Percentiles rank a stretch among this genome's conserved stretches.
Evolutionary conservation across 129 eudicot genomes (phyloP).

Genomic region (Ambrosia trifida): DNA sequence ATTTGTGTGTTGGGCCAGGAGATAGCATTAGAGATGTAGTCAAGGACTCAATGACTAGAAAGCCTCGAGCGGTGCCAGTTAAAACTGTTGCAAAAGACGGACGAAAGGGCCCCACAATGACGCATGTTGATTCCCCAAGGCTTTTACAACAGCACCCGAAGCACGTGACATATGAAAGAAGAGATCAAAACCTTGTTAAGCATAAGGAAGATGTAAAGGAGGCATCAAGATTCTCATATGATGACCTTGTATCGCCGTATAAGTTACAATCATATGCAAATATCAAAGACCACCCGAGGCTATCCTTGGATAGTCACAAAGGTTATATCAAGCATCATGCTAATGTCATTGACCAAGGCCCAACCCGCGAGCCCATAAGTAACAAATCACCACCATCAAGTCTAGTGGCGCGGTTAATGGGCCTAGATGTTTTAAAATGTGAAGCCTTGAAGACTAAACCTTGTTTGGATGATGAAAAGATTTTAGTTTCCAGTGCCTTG

Average conservation of each 20-base stretch:
- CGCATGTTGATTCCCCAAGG: conserved; percentile 87
- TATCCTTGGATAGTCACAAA: conserved; percentile 83
- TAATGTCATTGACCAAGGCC: conserved; percentile 15
- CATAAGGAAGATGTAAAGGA: conserved; percentile 49
- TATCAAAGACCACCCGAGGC: conserved; percentile 66
- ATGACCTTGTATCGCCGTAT: conserved; percentile 61
- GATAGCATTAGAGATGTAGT: conserved; percentile 58
- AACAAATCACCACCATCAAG: conserved; percentile 59
- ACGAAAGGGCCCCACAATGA: conserved; percentile 43
- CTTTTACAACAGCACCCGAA: conserved; percentile 36
- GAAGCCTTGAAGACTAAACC: conserved; percentile 32
- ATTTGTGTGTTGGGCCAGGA: conserved; percentile 22
- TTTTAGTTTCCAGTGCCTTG: conserved; percentile 18
- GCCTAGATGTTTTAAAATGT: conserved; percentile 58
- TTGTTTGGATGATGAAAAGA: conserved; percentile 27
- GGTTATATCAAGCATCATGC: conserved; percentile 39
- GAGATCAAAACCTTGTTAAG: conserved; percentile 44
- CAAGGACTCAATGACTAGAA: conserved; percentile 68
- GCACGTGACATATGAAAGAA: conserved; percentile 43
- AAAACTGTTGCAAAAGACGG: conserved; percentile 55
- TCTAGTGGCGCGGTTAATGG: conserved; percentile 86
- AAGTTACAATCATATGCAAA: conserved; percentile 39
- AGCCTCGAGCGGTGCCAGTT: conserved; percentile 54
- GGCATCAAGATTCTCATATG: conserved; percentile 69
- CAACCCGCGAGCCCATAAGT: conserved; percentile 59